Base-by-base conservation (phyloP, 176 grass and related monocot genomes). In the Cenchrus fungigraminus region DNA sequence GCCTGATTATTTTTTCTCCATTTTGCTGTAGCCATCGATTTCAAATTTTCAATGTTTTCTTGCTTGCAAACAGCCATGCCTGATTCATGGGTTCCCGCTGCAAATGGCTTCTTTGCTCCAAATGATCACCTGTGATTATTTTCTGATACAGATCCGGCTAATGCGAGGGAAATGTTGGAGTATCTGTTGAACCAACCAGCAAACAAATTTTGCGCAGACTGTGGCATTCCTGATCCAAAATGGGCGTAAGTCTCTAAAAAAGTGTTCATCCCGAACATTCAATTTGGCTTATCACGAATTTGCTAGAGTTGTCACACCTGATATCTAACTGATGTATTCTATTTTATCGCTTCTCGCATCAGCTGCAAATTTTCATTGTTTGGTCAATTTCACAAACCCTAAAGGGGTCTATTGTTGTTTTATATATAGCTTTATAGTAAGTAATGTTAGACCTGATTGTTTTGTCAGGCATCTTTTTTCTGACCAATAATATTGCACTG, bases 181-280 rank as follows among this genome's bases (percentile, higher is more conserved):
- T 61, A 61, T 86, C 75, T 98, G 46, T 74, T 95, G 83, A 89
- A 82, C 64, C 93, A 94, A 88, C 88, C 89, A 17, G 86, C 75
- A 37, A 98, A 98, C 71, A 90, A 86, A 85, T 85, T 83, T 69
- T 96, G 93, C 5, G 97, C 97, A 53, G 97, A 98, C 32, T 98
- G 93, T 86, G 91, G 93, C 25, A 82, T 75, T 1, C 87, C 88
- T 79, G 93, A 96, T 84, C 97, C 97, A 14, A 98, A 98, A 92
- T 98, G 97, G 97, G 97, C 47, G 93, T 98, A 92, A 82, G 93
- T 90, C 69, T 86, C 55, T 13, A 12, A 28, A 16, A 83, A 44
- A 22, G 22, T 25, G 65, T 57, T 65, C 31, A 32, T 56, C 5
- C 22, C 66, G 52, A 49, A 65, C 6, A 56, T 74, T 74, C 17